phyloP scores from a whole-genome alignment of 192 early-diverging fungal species.

The Glomus cerebriforme region DNA sequence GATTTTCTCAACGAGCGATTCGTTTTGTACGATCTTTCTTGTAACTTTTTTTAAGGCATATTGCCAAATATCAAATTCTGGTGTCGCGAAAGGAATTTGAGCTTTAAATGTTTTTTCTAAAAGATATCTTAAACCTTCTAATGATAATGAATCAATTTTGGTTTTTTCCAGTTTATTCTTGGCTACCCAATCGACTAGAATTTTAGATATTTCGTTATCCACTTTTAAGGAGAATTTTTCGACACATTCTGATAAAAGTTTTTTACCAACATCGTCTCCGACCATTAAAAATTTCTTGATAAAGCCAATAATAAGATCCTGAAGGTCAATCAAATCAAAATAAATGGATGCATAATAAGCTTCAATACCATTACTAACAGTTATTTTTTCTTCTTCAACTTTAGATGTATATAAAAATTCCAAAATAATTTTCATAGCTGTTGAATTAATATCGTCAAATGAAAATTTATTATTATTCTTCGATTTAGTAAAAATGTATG shows the following conservation, averaged over 20 bases:
- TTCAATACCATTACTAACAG: background rate
- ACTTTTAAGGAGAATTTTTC: background rate
- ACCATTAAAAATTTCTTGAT: background rate
- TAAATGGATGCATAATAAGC: background rate
- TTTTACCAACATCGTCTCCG: no score
- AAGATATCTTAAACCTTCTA: background rate
- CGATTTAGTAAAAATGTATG: background rate
- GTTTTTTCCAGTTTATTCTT: background rate
- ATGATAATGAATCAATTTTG: background rate
- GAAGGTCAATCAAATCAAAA: background rate
- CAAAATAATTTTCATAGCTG: background rate
- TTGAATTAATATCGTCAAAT: background rate
- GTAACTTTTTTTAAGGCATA: background rate
- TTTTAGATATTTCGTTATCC: background rate
- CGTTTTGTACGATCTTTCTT: no score
- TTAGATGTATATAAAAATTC: constrained; percentile 4
- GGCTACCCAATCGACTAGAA: background rate
- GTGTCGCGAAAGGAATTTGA: no score
- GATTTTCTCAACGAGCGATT: no score
- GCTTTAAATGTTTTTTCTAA: background rate
- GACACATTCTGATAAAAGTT: no score
- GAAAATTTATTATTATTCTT: background rate
- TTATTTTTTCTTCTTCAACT: background rate
- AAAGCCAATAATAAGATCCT: background rate
- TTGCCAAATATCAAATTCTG: background rate